Evolutionary conservation across 495 filamentous ascomycete genomes (phyloP), one percentile per base, ranked within the genome.

Genomic region (Wilcoxina mikolae): DNA sequence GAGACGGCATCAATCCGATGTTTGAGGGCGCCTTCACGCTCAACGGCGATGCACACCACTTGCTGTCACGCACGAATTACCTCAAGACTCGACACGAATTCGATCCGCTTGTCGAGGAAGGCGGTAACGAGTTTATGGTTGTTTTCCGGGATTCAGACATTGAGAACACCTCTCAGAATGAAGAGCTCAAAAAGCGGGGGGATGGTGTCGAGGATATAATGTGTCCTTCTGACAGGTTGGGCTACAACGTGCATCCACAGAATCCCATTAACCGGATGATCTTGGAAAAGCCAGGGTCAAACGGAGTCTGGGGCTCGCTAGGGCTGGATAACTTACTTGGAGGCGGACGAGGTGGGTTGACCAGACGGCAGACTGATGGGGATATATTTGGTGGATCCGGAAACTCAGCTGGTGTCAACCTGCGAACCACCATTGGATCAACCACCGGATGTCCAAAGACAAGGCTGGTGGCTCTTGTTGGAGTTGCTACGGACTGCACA

Each of bases 1-100:
- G 72, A 58, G 91, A 98, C 71, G 91, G 91, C 2, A 58, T 70
- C 17, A 63, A 76, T 31, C 93, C 91, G 24, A 68, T 95, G 5
- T 96, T 98, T 57, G 85, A 95, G 68, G 91, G 93, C 25, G 83
- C 84, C 2, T 96, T 98, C 70, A 81, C 82, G 44, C 67, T 96
- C 17, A 65, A 79, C 57, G 74, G 81, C 29, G 79, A 94, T 65
- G 80, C 87, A 57, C 89, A 98, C 62, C 90, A 98, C 69, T 72
- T 98, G 24, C 87, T 94, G 59, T 73, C 87, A 52, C 74, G 76
- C 53, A 76, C 76, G 26, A 82, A 78, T 33, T 98, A 91, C 61
- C 73, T 77, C 62, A 74, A 78, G 59, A 94, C 86, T 51, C 78
- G 78, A 60, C 79, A 85, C 56, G 67, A 67, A 0, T 70, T 81